phyloP scores from a whole-genome alignment of 2,329 filamentous ascomycete genomes.

The Pyrenophora graminea region DNA sequence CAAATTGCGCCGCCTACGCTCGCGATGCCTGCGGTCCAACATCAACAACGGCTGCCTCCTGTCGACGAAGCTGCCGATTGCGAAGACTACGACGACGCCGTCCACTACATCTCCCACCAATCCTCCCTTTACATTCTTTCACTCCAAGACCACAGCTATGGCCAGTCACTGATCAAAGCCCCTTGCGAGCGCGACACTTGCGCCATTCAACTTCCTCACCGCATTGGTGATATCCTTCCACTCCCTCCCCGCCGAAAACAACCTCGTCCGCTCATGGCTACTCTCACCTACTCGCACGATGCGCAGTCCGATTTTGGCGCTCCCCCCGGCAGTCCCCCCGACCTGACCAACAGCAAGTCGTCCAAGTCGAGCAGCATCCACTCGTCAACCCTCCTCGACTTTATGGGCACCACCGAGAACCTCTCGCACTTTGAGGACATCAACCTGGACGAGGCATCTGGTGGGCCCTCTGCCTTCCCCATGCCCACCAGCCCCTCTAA shows the following conservation, averaged over 20 bases:
- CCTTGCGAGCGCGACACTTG: constrained; percentile 32
- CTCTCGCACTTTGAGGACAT: constrained; percentile 91
- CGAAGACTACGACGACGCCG: constrained; percentile 14
- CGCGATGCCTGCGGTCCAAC: constrained; percentile 36
- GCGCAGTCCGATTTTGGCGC: constrained; percentile 43
- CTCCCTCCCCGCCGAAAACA: constrained; percentile 21
- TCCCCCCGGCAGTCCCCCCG: constrained; percentile 71
- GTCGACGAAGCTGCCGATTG: constrained; percentile 13
- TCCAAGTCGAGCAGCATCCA: constrained; percentile 89
- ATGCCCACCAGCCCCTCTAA: constrained; percentile 33
- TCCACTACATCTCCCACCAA: constrained; percentile 27
- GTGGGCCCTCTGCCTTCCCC: constrained; percentile 52
- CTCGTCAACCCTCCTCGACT: constrained; percentile 75
- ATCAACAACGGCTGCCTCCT: constrained; percentile 24
- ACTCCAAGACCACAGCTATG: constrained; percentile 44
- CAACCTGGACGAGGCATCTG: constrained; percentile 69
- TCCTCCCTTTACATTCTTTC: constrained; percentile 41
- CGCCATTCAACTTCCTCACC: constrained; percentile 27
- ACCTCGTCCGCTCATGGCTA: constrained; percentile 45
- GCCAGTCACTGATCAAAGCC: constrained; percentile 37
- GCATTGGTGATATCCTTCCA: constrained; percentile 27
- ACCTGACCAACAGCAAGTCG: constrained; percentile 82
- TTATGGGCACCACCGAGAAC: constrained; percentile 60
- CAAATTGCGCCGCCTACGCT: constrained; percentile 35
- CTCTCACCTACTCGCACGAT: constrained; percentile 37